Evolutionary conservation across 129 eudicot genomes (phyloP).

Genomic region (Flaveria bidentis): DNA sequence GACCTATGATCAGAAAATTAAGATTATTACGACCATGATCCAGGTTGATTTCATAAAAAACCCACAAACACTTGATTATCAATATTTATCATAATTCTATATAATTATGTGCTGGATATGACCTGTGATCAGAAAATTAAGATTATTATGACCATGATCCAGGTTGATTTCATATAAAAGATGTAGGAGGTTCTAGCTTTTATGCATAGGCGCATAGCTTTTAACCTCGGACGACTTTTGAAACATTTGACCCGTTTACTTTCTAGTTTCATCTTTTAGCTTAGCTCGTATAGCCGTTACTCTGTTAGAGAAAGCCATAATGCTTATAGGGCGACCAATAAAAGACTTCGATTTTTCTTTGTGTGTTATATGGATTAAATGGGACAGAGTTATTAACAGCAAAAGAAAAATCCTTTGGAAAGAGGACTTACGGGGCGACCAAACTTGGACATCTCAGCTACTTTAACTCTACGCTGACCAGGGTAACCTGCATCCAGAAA

Average conservation of each 20-base stretch:
- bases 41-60: background rate
- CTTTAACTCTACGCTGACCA: constrained; percentile 68
- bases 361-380: background rate
- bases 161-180: background rate
- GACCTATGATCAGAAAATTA: background rate
- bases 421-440: constrained; percentile 77
- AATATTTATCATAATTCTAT: background rate
- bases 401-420: background rate
- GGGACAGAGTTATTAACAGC: background rate
- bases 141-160: background rate
- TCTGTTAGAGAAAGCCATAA: background rate
- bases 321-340: background rate
- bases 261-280: background rate
- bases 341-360: background rate
- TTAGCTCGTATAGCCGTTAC: background rate
- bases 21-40: background rate
- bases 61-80: background rate
- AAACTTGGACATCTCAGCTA: constrained; percentile 70
- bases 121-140: background rate
- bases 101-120: background rate
- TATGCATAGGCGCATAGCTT: no score
- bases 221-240: background rate
- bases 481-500: constrained; percentile 56
- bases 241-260: background rate
- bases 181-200: no score